Evolutionary conservation across 148 eudicot species (phyloP).

Genomic region (Camellia sinensis): DNA sequence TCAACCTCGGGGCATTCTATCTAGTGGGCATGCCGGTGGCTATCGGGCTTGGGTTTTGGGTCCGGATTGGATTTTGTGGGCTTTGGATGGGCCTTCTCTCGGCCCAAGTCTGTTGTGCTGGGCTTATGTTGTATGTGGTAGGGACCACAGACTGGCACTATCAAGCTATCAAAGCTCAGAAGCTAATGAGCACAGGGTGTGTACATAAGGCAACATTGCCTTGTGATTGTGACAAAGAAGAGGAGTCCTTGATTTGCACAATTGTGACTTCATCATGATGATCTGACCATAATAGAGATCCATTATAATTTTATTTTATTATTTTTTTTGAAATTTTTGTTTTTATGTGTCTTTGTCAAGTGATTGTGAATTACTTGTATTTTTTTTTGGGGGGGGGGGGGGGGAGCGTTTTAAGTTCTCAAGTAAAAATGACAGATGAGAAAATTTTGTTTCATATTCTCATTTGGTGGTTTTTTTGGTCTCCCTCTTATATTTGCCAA

Average conservation of each 20-base stretch:
- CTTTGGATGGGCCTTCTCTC: conserved; percentile 68
- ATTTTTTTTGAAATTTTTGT: not conserved
- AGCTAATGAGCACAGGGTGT: conserved; percentile 45
- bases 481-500: not conserved
- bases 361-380: conserved; percentile 22
- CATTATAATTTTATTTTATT: conserved; percentile 13
- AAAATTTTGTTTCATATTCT: conserved; percentile 11
- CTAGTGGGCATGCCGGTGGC: conserved; percentile 70
- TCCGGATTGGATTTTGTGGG: conserved; percentile 60
- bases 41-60: conserved; percentile 49
- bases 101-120: conserved; percentile 73
- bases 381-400: conserved; percentile 10
- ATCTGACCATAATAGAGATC: not conserved
- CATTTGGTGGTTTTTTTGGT: not conserved
- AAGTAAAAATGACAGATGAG: conserved; percentile 2
- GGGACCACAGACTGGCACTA: conserved; percentile 75
- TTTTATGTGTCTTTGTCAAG: not conserved
- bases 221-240: conserved; percentile 24
- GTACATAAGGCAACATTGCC: conserved; percentile 19
- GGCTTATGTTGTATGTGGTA: conserved; percentile 72
- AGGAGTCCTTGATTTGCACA: conserved; percentile 45
- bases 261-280: conserved; percentile 45
- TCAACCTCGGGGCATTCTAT: conserved; percentile 62
- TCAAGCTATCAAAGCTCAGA: conserved; percentile 64
- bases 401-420: not conserved